These are phyloP conservation scores for Chlorella variabilis DNA, from an alignment of 163 green algal species.

Conservation along the genomic window DNA sequence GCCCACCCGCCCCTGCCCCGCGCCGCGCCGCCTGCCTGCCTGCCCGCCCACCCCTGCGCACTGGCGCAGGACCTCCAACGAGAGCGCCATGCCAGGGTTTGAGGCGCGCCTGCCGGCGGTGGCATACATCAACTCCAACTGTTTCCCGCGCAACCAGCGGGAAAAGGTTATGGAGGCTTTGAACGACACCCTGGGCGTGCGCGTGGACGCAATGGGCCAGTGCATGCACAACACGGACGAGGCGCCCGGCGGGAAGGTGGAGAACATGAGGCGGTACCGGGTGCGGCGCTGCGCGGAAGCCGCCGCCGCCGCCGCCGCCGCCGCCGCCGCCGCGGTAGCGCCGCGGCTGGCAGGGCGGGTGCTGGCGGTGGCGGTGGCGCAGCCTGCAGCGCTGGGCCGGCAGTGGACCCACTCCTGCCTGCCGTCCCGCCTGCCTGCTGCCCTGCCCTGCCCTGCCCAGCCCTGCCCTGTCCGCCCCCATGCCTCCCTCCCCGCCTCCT, in stretches of 20 bases:
- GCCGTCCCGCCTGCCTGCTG: no score
- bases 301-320: no score
- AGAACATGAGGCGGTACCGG: background rate
- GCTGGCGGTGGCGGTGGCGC: no score
- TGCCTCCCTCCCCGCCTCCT: no score
- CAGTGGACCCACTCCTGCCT: no score
- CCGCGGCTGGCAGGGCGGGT: no score
- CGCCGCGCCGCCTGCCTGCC: background rate
- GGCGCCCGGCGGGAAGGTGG: background rate
- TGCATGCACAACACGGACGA: slow-evolving; percentile 14
- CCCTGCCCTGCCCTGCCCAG: no score
- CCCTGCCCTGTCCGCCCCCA: no score
- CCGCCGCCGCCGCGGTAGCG: no score
- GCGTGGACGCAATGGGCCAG: background rate
- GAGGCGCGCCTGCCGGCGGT: background rate
- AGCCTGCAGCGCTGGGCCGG: no score
- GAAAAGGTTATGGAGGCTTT: background rate
- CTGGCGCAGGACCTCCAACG: background rate
- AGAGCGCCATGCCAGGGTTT: background rate
- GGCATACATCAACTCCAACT: slow-evolving; percentile 8
- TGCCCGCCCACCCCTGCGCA: background rate
- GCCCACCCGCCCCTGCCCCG: background rate
- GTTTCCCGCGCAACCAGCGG: background rate
- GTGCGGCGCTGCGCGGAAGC: background rate
- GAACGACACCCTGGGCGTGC: background rate